Base-by-base conservation (phyloP, 805 yeast species). In the Groenewaldozyma tartarivorans region DNA sequence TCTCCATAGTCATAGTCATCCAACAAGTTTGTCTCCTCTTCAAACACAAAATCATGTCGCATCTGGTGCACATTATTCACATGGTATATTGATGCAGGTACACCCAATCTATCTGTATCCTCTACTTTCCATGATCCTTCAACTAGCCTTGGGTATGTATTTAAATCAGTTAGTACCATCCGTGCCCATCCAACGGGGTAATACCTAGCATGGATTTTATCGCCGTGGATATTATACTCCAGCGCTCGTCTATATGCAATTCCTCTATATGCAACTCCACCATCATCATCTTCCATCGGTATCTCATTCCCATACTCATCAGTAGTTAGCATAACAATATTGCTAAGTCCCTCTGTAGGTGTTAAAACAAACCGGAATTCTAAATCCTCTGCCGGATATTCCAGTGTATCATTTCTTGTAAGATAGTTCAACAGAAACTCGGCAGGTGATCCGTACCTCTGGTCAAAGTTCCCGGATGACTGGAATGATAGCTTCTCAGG, bases 181-280 rank as follows among this genome's bases (percentile, higher is more conserved):
- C 63, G 49, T 11, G 63, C 60, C 60, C 60, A 57, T 4, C 63
- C 63, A 2, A 59, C 61, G 9, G 46, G 46, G 19, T 33, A 36
- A 44, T 48, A 57, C 15, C 32, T 29, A 16, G 40, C 32, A 5
- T 35, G 29, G n/a, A 33, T 20, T 3, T 39, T 40, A 19, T 44
- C 32, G 3, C 51, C 51, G 3, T 37, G 20, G n/a, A 42, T 40
- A 13, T 45, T 33, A 21, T 43, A 43, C 3, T 39, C 24, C 3
- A 38, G 35, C n/a, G 50, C 45, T 17, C 39, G 37, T n/a, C 62
- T 47, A 33, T 48, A 57, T 2, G 59, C 61, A 2, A 38, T 33
- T 22, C 62, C 62, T n/a, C 45, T 46, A 39, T 39, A 51, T 9
- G 47, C 48, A 16, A 38, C 33, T n/a, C 35, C 35, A 7, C 30